Evolutionary conservation across 257 asterid genomes (phyloP).

Genomic region (Gynochthodes officinalis): DNA sequence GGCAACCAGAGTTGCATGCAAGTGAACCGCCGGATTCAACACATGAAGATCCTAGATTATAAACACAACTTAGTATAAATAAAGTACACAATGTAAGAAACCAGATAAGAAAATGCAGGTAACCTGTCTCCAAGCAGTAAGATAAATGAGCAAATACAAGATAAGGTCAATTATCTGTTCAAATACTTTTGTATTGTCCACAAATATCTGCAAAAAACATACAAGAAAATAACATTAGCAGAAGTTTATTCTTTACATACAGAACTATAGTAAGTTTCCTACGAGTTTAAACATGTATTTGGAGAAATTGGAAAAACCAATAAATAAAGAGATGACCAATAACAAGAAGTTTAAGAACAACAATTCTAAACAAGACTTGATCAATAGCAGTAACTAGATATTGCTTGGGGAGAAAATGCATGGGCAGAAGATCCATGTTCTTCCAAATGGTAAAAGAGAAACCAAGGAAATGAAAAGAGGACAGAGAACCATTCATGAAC

Average conservation of each 20-base stretch:
- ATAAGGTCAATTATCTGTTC: slow-evolving; percentile 87
- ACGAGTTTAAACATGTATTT: neutral
- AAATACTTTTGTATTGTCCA: slow-evolving; percentile 78
- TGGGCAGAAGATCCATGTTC: neutral
- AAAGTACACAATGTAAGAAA: slow-evolving; percentile 8
- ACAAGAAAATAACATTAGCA: slow-evolving; percentile 3
- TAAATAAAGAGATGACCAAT: neutral
- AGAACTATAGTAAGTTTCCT: neutral
- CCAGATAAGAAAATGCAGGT: slow-evolving; percentile 18
- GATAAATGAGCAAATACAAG: slow-evolving; percentile 65
- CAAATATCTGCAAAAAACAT: slow-evolving; percentile 62
- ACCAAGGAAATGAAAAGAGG: neutral
- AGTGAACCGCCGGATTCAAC: slow-evolving; percentile 66
- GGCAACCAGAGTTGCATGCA: slow-evolving; percentile 94
- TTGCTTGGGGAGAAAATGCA: too few relatives aligned
- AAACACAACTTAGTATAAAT: slow-evolving; percentile 20
- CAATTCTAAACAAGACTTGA: neutral
- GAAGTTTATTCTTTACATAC: neutral
- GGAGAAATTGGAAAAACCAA: neutral
- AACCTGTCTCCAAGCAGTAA: slow-evolving; percentile 79
- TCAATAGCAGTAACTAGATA: too few relatives aligned
- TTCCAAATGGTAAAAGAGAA: neutral
- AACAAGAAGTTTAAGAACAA: neutral
- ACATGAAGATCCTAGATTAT: slow-evolving; percentile 44
- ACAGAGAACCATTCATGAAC: neutral